Conservation (phyloP, 1,284 basidiomycete genomes). For the Ganoderma boninense region DNA sequence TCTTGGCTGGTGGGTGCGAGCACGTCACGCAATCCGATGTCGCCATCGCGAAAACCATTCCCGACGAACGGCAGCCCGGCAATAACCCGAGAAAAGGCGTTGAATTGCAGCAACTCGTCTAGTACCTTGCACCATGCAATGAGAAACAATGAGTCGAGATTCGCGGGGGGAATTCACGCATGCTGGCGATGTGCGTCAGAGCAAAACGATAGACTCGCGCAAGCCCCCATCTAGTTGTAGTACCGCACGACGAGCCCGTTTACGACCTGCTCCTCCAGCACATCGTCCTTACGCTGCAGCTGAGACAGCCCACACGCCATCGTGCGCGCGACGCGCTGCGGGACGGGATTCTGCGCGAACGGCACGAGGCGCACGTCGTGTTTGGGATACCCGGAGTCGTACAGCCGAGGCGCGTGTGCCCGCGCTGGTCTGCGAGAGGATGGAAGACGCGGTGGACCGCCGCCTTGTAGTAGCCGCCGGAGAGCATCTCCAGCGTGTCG, state of each 20-base stretch:
- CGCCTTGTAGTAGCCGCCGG: constrained; percentile 53
- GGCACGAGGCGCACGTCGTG: constrained; percentile 42
- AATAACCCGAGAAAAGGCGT: not conserved
- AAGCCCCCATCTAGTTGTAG: constrained; percentile 37
- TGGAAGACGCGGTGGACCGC: constrained; percentile 54
- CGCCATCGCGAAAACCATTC: not conserved
- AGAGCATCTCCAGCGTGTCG: constrained; percentile 52
- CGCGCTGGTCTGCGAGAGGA: constrained; percentile 56
- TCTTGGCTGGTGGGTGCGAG: not conserved
- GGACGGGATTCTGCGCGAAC: constrained; percentile 41
- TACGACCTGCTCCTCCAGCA: constrained; percentile 44
- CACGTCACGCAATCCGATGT: not conserved
- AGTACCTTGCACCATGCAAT: too few relatives aligned
- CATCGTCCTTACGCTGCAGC: constrained; percentile 38
- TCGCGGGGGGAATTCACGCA: too few relatives aligned
- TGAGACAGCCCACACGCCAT: constrained; percentile 43
- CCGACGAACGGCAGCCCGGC: not conserved
- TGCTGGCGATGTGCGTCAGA: not conserved
- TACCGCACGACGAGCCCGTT: constrained; percentile 45
- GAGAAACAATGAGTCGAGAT: too few relatives aligned
- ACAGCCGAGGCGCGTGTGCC: constrained; percentile 49
- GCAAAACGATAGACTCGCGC: not conserved
- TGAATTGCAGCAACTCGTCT: not conserved
- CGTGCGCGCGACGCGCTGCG: constrained; percentile 47
- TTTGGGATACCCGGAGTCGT: constrained; percentile 50